Evolutionary conservation across 2,329 filamentous ascomycete species (phyloP), one percentile per base, ranked within the genome.

Genomic region (Colletotrichum paranaense): DNA sequence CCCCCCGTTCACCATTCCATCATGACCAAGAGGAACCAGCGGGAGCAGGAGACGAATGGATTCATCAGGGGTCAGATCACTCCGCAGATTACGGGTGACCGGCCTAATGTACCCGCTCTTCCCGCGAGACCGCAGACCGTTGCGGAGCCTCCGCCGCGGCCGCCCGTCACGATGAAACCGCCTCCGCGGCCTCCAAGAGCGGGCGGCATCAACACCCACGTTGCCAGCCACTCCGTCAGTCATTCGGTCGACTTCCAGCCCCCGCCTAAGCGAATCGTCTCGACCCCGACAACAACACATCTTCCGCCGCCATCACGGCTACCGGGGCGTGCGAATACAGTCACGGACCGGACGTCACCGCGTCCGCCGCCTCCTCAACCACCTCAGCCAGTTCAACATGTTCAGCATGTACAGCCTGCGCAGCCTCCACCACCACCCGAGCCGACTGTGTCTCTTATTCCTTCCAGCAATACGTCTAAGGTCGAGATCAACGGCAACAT

Each of bases 1-100:
- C 88, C 88, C 3, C 88, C 88, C 1, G 75, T 87, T 5, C 90
- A 91, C 76, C 88, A 85, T 73, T 82, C 87, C 0, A 75, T 88
- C 26, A 84, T 80, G 35, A 84, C 74, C 28, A 86, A 82, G 75
- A 84, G 86, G 66, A 83, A 83, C 73, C 84, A 88, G 46, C 84
- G 84, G 68, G 84, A 87, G 9, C 78, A 82, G 5, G 86, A 87
- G 24, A 74, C 77, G 9, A 86, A 87, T 76, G 85, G 83, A 3
- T 73, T 79, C 2, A 76, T 78, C 8, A 85, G 80, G 69, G 80
- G 79, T 4, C 74, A 82, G 5, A 79, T 86, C 6, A 79, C 81
- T 49, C 81, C 85, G 46, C 85, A 87, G 58, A 75, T 80, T 11
- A 84, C 83, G 1, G 84, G 83, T 2, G 87, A 89, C 14, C 84